Conservation (phyloP, 306 rosid species). For the Amphicarpaea edgeworthii region DNA sequence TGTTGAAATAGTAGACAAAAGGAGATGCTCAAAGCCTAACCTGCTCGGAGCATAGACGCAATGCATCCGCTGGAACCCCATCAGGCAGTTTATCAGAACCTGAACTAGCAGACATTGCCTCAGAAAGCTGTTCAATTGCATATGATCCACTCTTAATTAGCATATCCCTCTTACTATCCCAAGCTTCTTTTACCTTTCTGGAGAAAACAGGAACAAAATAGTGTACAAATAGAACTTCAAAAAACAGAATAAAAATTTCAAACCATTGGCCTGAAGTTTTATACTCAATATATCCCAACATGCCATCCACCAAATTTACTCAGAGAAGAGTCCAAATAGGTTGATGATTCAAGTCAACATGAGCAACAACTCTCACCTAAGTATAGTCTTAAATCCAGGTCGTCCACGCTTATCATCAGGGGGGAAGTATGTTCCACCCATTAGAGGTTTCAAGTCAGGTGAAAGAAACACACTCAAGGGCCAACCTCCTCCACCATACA, state of each 20-base stretch:
- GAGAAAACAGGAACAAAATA: slow-evolving; percentile 41
- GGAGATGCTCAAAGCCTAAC: slow-evolving; percentile 53
- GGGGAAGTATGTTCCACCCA: slow-evolving; percentile 99
- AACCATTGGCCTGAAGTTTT: slow-evolving; percentile 26
- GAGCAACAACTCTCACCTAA: slow-evolving; percentile 65
- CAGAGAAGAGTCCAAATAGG: slow-evolving; percentile 14
- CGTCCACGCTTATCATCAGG: slow-evolving; percentile 88
- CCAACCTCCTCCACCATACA: slow-evolving; percentile 99
- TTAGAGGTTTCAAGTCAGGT: slow-evolving; percentile 91
- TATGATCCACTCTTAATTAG: slow-evolving; percentile 87
- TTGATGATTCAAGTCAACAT: slow-evolving; percentile 36
- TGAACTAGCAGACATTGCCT: slow-evolving; percentile 76
- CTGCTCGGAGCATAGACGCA: slow-evolving; percentile 78
- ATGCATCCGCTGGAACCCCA: slow-evolving; percentile 65
- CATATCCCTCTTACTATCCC: slow-evolving; percentile 76
- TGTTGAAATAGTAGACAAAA: slow-evolving; percentile 24
- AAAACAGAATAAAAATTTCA: slow-evolving; percentile 21
- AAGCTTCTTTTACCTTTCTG: slow-evolving; percentile 92
- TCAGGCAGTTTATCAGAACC: slow-evolving; percentile 73
- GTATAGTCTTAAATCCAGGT: slow-evolving; percentile 91
- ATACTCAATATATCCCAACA: slow-evolving; percentile 2
- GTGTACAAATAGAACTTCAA: slow-evolving; percentile 26
- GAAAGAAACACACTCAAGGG: slow-evolving; percentile 90
- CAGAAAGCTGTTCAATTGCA: slow-evolving; percentile 88
- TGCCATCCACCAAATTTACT: slow-evolving; percentile 8